These are phyloP conservation scores for Dothistroma pini DNA, from an alignment of 2,329 filamentous ascomycete species.

Conservation along the genomic window DNA sequence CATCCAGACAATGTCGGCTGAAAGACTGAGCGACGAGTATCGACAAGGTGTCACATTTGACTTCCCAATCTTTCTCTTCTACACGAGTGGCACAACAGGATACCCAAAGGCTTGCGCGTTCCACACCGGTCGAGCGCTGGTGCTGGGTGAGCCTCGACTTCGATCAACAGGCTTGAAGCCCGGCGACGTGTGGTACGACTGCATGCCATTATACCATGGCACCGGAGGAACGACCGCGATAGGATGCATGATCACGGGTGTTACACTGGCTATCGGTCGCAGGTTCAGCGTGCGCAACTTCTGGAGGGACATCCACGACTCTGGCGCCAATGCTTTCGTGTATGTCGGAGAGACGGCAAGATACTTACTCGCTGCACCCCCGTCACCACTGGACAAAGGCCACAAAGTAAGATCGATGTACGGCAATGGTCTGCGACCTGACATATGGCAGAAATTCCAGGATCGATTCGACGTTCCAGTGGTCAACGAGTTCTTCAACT, in stretches of 20 bases:
- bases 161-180: conserved; percentile 36
- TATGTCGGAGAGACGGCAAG: conserved; percentile 76
- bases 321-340: conserved; percentile 65
- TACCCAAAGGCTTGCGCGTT: conserved; percentile 68
- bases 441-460: conserved; percentile 64
- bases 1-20: conserved; percentile 47
- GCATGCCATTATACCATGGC: conserved; percentile 75
- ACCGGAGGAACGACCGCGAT: conserved; percentile 63
- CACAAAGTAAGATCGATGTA: conserved; percentile 59
- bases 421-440: conserved; percentile 65
- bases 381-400: conserved; percentile 56
- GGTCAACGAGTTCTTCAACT: conserved; percentile 73
- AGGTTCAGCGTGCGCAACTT: conserved; percentile 68
- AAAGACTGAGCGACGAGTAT: conserved; percentile 54
- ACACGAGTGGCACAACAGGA: conserved; percentile 74
- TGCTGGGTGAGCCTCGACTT: conserved; percentile 37
- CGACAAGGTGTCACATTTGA: conserved; percentile 50
- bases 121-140: conserved; percentile 49
- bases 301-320: conserved; percentile 68
- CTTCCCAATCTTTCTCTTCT: conserved; percentile 63
- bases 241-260: conserved; percentile 51
- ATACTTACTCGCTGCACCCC: conserved; percentile 67
- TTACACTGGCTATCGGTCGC: conserved; percentile 60
- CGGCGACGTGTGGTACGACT: conserved; percentile 67
- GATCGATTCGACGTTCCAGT: conserved; percentile 60